Base-by-base conservation (phyloP, 352 stramenopile species). In the Globisporangium spinosum region DNA sequence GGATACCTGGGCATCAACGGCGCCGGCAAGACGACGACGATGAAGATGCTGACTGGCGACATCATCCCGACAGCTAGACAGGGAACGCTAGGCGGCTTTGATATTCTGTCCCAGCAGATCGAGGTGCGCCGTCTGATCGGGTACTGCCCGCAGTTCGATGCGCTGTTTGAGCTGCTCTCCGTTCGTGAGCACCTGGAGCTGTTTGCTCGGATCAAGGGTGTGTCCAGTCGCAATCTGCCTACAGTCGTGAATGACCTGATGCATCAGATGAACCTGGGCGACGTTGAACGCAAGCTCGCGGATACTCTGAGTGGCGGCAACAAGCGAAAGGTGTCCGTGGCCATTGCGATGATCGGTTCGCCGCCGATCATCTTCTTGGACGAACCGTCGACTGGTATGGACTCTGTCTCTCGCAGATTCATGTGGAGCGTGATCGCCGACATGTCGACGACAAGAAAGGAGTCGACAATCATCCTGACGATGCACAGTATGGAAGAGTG, bases 401-500 rank as follows among this genome's bases (percentile, higher is more conserved):
- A 99, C 72, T 94, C 95, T 17, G 89, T 98, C 29, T 93, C 93
- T 20, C 78, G 96, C 3, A 80, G 94, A 29, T 89, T 96, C 67
- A 87, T 99, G 73, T 99, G 96, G 97, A 87, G 95, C 59, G 80
- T 97, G n/a, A 96, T 98, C 38, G 87, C 85, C 10, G 75, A 83
- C 20, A 89, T 95, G 59, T 89, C 85, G 40, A 93, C 83, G 0
- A 68, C 75, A 40, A 70, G 77, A 64, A 86, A 93, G 54, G 73
- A 89, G 60, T 85, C 84, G 22, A 91, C 85, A 29, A 92, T 98
- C 62, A 80, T 98, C 43, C 80, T 98, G 54, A 98, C 96, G 12
- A 98, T 94, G 1, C 96, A 99, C 78, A 97, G 89, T 64, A 99
- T 99, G 97, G 86, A 98, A 63, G 96, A 99, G 72, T 97, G 85